phyloP scores from a whole-genome alignment of 2,329 filamentous ascomycete genomes.

The Aspergillus spinulosporus region DNA sequence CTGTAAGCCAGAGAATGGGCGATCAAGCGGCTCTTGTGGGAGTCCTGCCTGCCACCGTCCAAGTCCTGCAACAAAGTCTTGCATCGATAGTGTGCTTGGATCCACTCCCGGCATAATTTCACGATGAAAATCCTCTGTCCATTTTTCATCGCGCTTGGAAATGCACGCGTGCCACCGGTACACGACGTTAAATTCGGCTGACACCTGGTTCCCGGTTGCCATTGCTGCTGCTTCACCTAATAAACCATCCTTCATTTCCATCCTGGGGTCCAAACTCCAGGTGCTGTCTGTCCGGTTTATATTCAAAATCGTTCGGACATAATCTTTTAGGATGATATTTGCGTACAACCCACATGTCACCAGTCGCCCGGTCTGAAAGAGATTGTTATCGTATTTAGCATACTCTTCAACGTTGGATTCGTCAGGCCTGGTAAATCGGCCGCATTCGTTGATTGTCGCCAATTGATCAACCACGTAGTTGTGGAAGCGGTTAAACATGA shows the following conservation, averaged over 20 bases:
- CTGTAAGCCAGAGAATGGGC: slow-evolving; percentile 53
- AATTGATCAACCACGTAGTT: slow-evolving; percentile 66
- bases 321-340: slow-evolving; percentile 59
- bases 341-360: slow-evolving; percentile 58
- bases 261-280: slow-evolving; percentile 65
- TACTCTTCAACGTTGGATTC: slow-evolving; percentile 41
- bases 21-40: slow-evolving; percentile 47
- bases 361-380: slow-evolving; percentile 58
- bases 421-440: slow-evolving; percentile 61
- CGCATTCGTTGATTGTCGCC: slow-evolving; percentile 66
- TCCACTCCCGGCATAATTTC: slow-evolving; percentile 48
- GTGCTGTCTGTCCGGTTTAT: slow-evolving; percentile 59
- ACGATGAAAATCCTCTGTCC: slow-evolving; percentile 58
- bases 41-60: slow-evolving; percentile 44
- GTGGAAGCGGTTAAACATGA: slow-evolving; percentile 70
- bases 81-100: slow-evolving; percentile 35
- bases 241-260: slow-evolving; percentile 55
- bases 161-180: slow-evolving; percentile 67
- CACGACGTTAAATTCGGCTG: slow-evolving; percentile 67
- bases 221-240: slow-evolving; percentile 51
- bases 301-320: slow-evolving; percentile 62
- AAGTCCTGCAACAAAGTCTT: slow-evolving; percentile 44
- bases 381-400: slow-evolving; percentile 42
- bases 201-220: slow-evolving; percentile 66
- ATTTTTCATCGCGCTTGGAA: slow-evolving; percentile 61